Percentiles rank a stretch among this genome's conserved stretches.
Evolutionary conservation across 1,139 yeast genomes (phyloP).

Genomic region (Blastobotrys buckinghamii): DNA sequence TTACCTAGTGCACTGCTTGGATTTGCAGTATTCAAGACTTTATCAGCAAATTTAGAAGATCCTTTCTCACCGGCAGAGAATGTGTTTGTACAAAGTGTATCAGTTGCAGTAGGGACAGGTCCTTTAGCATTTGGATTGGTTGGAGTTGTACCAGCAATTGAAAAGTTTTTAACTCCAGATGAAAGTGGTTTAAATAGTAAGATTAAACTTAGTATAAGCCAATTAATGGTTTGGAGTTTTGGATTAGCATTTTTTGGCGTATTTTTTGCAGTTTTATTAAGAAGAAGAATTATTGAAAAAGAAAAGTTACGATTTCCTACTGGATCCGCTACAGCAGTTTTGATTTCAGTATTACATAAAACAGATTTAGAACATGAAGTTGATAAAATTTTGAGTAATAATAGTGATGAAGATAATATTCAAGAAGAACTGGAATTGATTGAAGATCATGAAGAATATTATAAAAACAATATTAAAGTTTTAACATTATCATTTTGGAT

Average conservation of each 20-base stretch:
- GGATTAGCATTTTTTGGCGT: constrained; percentile 94
- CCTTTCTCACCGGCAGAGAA: constrained; percentile 86
- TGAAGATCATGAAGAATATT: constrained; percentile 23
- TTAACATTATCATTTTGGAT: constrained; percentile 55
- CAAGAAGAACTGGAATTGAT: not conserved
- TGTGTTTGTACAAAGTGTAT: constrained; percentile 84
- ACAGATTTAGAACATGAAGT: constrained; percentile 24
- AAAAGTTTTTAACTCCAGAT: constrained; percentile 69
- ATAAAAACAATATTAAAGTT: constrained; percentile 52
- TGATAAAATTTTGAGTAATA: constrained; percentile 10
- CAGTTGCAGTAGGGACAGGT: constrained; percentile 97
- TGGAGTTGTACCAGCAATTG: constrained; percentile 96
- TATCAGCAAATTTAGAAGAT: constrained; percentile 40
- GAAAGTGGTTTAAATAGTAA: constrained; percentile 58
- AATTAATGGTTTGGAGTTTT: constrained; percentile 71
- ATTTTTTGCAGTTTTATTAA: constrained; percentile 83
- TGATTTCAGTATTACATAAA: constrained; percentile 80
- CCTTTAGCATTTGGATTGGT: constrained; percentile 93
- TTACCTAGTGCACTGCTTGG: constrained; percentile 88
- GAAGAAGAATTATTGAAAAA: constrained; percentile 76
- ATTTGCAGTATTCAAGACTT: constrained; percentile 63
- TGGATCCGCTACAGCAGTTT: constrained; percentile 92
- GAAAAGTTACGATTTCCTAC: constrained; percentile 91
- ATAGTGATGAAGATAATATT: constrained; percentile 4
- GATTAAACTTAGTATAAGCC: constrained; percentile 36